These are phyloP conservation scores for Clohesyomyces aquaticus DNA, from an alignment of 495 filamentous ascomycete species.

Conservation along the genomic window DNA sequence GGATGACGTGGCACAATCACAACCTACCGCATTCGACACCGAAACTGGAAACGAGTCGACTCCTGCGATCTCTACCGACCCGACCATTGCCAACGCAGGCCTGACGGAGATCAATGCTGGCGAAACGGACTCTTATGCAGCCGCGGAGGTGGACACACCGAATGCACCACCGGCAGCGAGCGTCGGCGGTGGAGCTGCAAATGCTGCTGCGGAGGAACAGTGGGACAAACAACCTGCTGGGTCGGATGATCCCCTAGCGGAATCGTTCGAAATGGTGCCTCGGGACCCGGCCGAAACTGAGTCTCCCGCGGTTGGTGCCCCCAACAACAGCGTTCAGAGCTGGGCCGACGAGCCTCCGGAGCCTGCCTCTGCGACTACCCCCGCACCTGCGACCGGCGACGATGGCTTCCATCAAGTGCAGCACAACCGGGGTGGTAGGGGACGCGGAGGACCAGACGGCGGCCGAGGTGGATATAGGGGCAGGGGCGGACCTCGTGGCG, in stretches of 20 bases:
- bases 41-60: slow-evolving; percentile 37
- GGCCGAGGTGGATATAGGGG: slow-evolving; percentile 39
- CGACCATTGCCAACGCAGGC: slow-evolving; percentile 74
- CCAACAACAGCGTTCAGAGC: slow-evolving; percentile 58
- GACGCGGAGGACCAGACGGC: slow-evolving; percentile 42
- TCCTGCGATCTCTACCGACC: slow-evolving; percentile 62
- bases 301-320: slow-evolving; percentile 63
- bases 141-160: slow-evolving; percentile 50
- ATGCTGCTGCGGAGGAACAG: slow-evolving; percentile 55
- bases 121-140: slow-evolving; percentile 39
- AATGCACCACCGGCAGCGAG: slow-evolving; percentile 62
- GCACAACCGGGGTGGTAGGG: slow-evolving; percentile 50
- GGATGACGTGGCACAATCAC: slow-evolving; percentile 53
- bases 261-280: slow-evolving; percentile 78
- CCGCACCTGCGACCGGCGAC: slow-evolving; percentile 45
- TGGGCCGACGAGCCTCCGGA: slow-evolving; percentile 65
- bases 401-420: slow-evolving; percentile 77
- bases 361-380: slow-evolving; percentile 39
- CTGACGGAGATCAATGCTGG: slow-evolving; percentile 69
- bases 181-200: slow-evolving; percentile 50
- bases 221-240: slow-evolving; percentile 62
- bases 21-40: slow-evolving; percentile 48
- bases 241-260: slow-evolving; percentile 59
- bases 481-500: slow-evolving; percentile 40
- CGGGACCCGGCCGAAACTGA: slow-evolving; percentile 78